A percentile compares a stretch with the other conserved stretches of the same genome.
These are phyloP conservation scores for Rutidosis leptorrhynchoides DNA, from an alignment of 129 eudicot genomes.

Conservation along the genomic window DNA sequence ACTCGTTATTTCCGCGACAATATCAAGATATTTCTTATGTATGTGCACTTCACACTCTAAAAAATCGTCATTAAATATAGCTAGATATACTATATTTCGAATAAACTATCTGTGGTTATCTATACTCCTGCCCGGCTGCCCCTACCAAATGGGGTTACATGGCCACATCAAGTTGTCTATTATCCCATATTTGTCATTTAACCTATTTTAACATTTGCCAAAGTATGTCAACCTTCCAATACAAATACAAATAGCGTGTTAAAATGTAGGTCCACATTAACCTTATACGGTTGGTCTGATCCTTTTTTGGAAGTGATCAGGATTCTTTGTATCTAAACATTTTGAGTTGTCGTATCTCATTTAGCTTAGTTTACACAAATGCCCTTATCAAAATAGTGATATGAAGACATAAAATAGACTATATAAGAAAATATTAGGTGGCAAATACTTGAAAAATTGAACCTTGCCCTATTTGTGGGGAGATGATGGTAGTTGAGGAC, in stretches of 20 bases:
- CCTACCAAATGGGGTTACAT: no score
- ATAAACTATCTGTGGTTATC: no score
- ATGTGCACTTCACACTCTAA: no score
- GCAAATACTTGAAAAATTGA: conserved; percentile 16
- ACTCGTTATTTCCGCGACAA: no score
- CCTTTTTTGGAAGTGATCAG: conserved; percentile 8
- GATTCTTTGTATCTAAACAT: conserved; percentile 18
- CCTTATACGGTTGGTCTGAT: not conserved
- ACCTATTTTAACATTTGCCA: not conserved
- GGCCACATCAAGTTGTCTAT: not conserved
- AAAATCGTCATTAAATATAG: no score
- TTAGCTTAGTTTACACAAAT: conserved; percentile 9
- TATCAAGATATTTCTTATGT: no score
- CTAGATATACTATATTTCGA: no score
- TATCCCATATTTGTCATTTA: not conserved
- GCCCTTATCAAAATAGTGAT: not conserved
- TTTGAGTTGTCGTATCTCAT: conserved; percentile 22
- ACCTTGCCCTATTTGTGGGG: conserved; percentile 2
- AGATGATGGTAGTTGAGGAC: conserved; percentile 12
- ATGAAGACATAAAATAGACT: conserved; percentile 13
- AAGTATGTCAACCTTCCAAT: not conserved
- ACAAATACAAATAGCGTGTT: not conserved
- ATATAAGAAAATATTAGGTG: conserved; percentile 20
- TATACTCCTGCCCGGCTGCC: no score
- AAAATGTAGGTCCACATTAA: conserved; percentile 1